Conservation (phyloP, 2,329 filamentous ascomycete genomes). For the Corniculantispora saksenae region DNA sequence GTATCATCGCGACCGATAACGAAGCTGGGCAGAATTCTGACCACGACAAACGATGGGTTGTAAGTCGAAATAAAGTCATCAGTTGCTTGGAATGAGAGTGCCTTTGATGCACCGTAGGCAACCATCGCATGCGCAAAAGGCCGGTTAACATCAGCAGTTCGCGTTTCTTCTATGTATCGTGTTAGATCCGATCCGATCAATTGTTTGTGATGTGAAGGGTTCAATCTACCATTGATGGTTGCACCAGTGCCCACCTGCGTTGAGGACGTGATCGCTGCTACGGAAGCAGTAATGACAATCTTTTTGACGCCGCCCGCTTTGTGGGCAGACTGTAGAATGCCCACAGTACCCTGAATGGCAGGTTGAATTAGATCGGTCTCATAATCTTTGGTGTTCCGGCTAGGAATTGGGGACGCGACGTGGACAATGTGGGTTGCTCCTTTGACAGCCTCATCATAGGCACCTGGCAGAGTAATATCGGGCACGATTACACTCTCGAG, state of each 20-base stretch:
- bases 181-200: neutral
- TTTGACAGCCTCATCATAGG: slow-evolving; percentile 42
- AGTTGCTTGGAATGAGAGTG: slow-evolving; percentile 33
- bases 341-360: slow-evolving; percentile 37
- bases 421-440: slow-evolving; percentile 40
- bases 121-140: slow-evolving; percentile 34
- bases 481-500: slow-evolving; percentile 35
- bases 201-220: no score
- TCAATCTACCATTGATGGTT: neutral
- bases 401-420: slow-evolving; percentile 30
- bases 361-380: slow-evolving; percentile 31
- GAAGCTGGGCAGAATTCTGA: slow-evolving; percentile 39
- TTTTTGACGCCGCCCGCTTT: slow-evolving; percentile 36
- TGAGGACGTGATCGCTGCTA: slow-evolving; percentile 27
- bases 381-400: slow-evolving; percentile 14
- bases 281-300: slow-evolving; percentile 45
- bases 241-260: slow-evolving; percentile 19
- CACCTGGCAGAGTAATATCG: slow-evolving; percentile 36
- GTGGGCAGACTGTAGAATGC: slow-evolving; percentile 39
- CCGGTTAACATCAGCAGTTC: neutral
- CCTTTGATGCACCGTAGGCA: slow-evolving; percentile 40
- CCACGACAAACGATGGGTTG: slow-evolving; percentile 37
- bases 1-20: slow-evolving; percentile 39
- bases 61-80: slow-evolving; percentile 35
- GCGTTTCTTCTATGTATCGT: neutral